Conservation (phyloP, 129 eudicot genomes). For the Lactuca saligna region DNA sequence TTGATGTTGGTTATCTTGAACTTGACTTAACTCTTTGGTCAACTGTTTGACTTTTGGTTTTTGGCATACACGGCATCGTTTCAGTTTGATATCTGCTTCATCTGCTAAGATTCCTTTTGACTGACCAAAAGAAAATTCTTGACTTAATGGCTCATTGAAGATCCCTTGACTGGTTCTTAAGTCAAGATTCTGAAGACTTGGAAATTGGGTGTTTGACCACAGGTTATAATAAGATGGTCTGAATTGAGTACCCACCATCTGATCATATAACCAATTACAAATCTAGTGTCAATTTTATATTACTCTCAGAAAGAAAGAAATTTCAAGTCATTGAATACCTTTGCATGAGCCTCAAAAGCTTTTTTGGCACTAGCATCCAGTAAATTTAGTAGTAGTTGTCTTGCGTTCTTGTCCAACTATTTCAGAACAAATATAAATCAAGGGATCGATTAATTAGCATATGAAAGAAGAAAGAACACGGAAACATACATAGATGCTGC, state of each 20-base stretch:
- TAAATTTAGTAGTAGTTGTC: conserved; percentile 32
- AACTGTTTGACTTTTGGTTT: conserved; percentile 34
- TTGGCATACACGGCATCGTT: conserved; percentile 41
- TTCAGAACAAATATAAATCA: conserved; percentile 11
- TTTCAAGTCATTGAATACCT: conserved; percentile 25
- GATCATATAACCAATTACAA: conserved; percentile 7
- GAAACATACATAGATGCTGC: not conserved
- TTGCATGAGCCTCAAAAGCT: conserved; percentile 33
- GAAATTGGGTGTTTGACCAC: conserved; percentile 27
- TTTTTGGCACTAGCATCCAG: conserved; percentile 38
- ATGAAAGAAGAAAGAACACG: not conserved
- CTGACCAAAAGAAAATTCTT: conserved; percentile 24
- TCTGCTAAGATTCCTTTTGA: conserved; percentile 22
- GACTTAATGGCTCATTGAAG: conserved; percentile 16
- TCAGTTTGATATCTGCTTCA: conserved; percentile 28
- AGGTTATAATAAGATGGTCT: conserved; percentile 23
- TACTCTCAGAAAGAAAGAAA: not conserved
- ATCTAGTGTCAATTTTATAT: not conserved
- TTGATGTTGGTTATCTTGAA: conserved; percentile 22
- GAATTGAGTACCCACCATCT: conserved; percentile 34
- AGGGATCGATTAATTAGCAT: not conserved
- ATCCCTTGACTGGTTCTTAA: conserved; percentile 6
- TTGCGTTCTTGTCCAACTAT: conserved; percentile 43
- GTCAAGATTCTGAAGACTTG: conserved; percentile 15
- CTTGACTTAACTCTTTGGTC: conserved; percentile 21